Evolutionary conservation across 169 alveolate species (phyloP), one percentile per base, ranked within the genome.

Genomic region (Babesia caballi): DNA sequence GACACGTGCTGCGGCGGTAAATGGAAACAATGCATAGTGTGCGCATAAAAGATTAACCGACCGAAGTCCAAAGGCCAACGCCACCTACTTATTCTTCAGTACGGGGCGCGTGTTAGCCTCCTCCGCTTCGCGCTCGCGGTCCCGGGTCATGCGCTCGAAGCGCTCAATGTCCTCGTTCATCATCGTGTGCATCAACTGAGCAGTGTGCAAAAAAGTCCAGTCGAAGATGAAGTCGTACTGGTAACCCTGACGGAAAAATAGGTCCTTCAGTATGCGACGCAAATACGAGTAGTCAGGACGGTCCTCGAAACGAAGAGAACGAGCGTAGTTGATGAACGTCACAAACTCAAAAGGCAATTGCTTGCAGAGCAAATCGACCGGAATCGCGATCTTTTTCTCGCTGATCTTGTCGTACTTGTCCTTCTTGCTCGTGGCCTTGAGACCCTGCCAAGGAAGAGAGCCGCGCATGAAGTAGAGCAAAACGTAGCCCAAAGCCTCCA

Each of bases 391-490:
- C 81, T 98, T 98, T 82, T 95, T 95, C 90, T 98, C 99, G 99
- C 97, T 96, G 89, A 98, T 97, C 85, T 96, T 97, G 82, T 96
- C 98, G 82, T 97, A 97, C 86, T 96, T 97, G 85, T 97, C 99
- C 85, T 94, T 96, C 85, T 96, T 95, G 49, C 96, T 93, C 6
- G 92, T 93, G 51, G 98, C 98, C 77, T 94, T 92, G 42, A 93
- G 89, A 27, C 98, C 98, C 75, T 98, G 98, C 99, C 99, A 98
- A 21, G 99, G 99, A 27, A 98, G 94, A 56, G 96, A 90, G 36
- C 99, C 99, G 59, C 98, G 91, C 68, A 95, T 92, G 90, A 98
- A 97, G 91, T 96, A 96, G 94, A 97, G 94, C 52, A 98, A 91
- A 28, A 95, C 98, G 88, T 96, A 97, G 12, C 99, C 99, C 19